phyloP scores from a whole-genome alignment of 257 asterid genomes.

The Ophiorrhiza pumila region DNA sequence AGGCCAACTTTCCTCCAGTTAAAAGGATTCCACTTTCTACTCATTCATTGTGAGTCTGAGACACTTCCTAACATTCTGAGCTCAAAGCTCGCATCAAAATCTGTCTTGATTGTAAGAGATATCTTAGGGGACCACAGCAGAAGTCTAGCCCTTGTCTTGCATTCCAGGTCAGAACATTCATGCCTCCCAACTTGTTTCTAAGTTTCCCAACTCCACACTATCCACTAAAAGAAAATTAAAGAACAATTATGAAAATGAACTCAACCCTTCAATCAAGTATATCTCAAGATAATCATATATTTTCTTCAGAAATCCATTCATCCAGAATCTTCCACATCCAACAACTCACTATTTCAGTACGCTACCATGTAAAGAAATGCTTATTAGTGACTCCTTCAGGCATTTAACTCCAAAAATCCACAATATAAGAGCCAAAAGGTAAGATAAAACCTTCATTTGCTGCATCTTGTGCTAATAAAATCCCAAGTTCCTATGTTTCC shows the following conservation, averaged over 20 bases:
- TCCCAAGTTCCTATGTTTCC: not conserved
- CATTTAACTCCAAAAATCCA: not conserved
- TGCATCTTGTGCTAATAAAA: not conserved
- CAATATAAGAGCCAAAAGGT: not conserved
- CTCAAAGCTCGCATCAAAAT: not conserved
- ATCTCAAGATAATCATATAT: not conserved
- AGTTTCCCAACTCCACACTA: not conserved
- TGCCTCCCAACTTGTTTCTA: not conserved
- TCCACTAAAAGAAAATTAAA: not conserved
- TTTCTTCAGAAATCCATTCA: not conserved
- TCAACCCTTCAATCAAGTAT: not conserved
- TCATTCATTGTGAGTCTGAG: constrained; percentile 1
- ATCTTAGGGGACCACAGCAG: not conserved
- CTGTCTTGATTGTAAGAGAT: not conserved
- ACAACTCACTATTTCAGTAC: not conserved
- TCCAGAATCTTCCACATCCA: not conserved
- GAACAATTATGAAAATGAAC: not conserved
- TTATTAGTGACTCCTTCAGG: no score
- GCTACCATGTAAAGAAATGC: not conserved
- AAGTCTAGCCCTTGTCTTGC: not conserved
- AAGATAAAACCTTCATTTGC: not conserved
- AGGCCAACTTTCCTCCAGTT: not conserved
- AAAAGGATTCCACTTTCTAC: not conserved
- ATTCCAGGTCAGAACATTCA: not conserved
- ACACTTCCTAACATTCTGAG: not conserved